Base-by-base conservation (phyloP, 257 asterid species). In the Lithospermum erythrorhizon region DNA sequence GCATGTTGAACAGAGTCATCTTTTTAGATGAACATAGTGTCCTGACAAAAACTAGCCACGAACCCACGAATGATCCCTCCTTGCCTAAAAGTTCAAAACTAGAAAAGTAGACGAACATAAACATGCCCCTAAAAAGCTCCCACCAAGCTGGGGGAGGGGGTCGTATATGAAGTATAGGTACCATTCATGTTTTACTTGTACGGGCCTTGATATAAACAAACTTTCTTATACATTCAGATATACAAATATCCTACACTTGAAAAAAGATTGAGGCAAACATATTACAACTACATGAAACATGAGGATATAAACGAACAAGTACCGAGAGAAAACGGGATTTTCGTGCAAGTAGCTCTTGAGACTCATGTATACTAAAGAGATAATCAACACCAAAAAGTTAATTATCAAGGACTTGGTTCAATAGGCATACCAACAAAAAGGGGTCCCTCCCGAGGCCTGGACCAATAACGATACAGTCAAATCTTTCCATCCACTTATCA, bases 381-480 rank as follows among this genome's bases (percentile, higher is more conserved):
- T 2, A 41, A 17, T 59, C 56, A 32, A 55, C 15, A 15, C 15
- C 68, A 32, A 24, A 48, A 21, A 27, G 27, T 21, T 52, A 53
- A 27, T 54, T 45, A 21, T 35, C 18, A 30, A 59, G 21, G 14
- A 41, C 48, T 41, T n/a, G 59, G 57, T 48, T 57, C 52, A 68
- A 61, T 55, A 21, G 52, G 65, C 88, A 10, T 35, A 90, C 98
- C 89, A 93, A 82, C 71, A 89, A 95, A 85, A 86, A 86, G 0
- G 93, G 91, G 73, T 93, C 98, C 77, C 98, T 77, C 55, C 96
- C 98, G 18, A 88, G 96, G 71, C 98, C 98, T 41, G 98, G 98
- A 70, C 98, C 98, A 59, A 91, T 72, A 25, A 91, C 89, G 16
- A 88, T 81, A 72, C 98, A 93, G 73, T 93, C 98, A 68, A 93